Base-by-base conservation (phyloP, 257 asterid species). In the Datura wrightii region DNA sequence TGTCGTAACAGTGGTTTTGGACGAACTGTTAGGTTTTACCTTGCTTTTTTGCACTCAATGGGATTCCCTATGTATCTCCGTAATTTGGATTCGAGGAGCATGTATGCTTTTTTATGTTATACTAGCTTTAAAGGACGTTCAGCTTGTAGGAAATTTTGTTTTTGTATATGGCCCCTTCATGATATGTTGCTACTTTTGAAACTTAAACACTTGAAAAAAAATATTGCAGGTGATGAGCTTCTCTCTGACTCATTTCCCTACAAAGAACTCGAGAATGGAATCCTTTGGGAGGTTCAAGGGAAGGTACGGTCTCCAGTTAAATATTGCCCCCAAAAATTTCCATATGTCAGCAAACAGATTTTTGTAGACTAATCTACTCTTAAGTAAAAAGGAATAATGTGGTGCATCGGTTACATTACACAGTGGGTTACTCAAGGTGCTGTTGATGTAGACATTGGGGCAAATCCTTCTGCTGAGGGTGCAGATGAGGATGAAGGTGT, bases 381-480 rank as follows among this genome's bases (percentile, higher is more conserved):
- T 11, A 48, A 44, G 10, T 19, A 46, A 19, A 46, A 5, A 46
- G 11, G 54, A 5, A 19, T 74, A 44, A 71, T 5, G 18, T 37
- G 79, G 10, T n/a, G 36, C 46, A 11, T 65, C 31, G 70, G 24
- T 5, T 59, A 65, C 31, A 86, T 89, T 41, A 24, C 89, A 95
- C 89, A 95, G 98, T 95, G 99, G 99, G 99, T 95, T 18, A 89
- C 78, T 6, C 58, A 74, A 16, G 98, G 97, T 54, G 85, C 95
- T 4, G 83, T 94, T 36, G 96, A 93, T 83, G 95, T 95, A 2
- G 91, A 95, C 89, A 95, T 95, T 66, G 99, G 99, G 36, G 99
- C 99, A 39, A 95, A 94, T 85, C 98, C 99, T 18, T 95, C 99
- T 6, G 98, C 97, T 0, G 98, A 95, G 89, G 98, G 98, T 5